phyloP scores from a whole-genome alignment of 441 rosid species.

The Euphorbia schlechtendalii region DNA sequence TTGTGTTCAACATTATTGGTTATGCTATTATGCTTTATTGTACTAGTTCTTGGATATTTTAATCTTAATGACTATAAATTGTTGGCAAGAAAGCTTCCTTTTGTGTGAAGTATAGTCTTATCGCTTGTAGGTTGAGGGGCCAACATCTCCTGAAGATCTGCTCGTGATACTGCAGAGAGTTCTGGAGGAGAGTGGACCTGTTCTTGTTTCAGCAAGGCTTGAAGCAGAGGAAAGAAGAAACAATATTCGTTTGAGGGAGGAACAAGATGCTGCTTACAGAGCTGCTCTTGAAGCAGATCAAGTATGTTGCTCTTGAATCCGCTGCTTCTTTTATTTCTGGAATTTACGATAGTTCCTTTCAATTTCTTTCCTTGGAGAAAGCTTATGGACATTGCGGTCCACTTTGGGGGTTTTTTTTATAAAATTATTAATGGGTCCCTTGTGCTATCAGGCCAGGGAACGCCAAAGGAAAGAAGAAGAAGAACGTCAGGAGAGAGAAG shows the following conservation, averaged over 20 bases:
- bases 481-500: constrained; percentile 77
- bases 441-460: constrained; percentile 72
- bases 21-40: too few relatives aligned
- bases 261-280: constrained; percentile 93
- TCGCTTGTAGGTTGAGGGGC: constrained; percentile 78
- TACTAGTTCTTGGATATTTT: too few relatives aligned
- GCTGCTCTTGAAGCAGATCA: constrained; percentile 99
- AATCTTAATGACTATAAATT: too few relatives aligned
- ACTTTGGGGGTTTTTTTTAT: neutral
- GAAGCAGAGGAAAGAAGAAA: constrained; percentile 93
- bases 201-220: constrained; percentile 72
- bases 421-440: neutral
- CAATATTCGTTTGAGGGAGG: constrained; percentile 78
- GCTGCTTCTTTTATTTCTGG: neutral
- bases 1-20: too few relatives aligned
- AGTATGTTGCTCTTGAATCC: constrained; percentile 29
- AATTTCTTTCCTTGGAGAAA: neutral
- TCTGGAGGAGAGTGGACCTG: constrained; percentile 85
- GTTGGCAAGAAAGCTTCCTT: too few relatives aligned
- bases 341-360: neutral
- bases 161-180: constrained; percentile 64
- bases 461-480: constrained; percentile 73
- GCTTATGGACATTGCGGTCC: constrained; percentile 4
- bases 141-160: constrained; percentile 80
- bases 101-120: constrained; percentile 2